Base-by-base conservation (phyloP, 176 grass and related monocot genomes). In the Rhynchospora breviuscula region DNA sequence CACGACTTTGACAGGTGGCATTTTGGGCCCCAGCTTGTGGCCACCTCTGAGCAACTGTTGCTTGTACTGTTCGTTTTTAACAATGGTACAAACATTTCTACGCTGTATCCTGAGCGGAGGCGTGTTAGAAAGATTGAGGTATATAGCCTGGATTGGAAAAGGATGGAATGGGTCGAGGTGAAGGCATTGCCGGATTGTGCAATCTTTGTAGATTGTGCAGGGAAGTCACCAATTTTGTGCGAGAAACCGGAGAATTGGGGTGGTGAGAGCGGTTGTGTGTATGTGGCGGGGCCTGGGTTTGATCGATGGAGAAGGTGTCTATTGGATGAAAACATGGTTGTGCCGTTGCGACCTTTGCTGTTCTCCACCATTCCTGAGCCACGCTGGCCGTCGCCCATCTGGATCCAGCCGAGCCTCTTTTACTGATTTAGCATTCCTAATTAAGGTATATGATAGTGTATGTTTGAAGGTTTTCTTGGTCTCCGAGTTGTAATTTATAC, bases 391-490 rank as follows among this genome's bases (percentile, higher is more conserved):
- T 86, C 61, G 7, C 84, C 84, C 5, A 67, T 80, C 29, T 86
- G 84, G 84, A 59, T 86, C 13, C 52, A 80, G n/a, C 84, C 84
- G n/a, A 80, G 73, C 77, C 44, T 86, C 13, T 80, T 86, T 21
- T 86, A 77, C 64, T 74, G 65, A 80, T 80, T 10, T 21, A 5
- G 8, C 12, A 21, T 21, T 19, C 52, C 47, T 52, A 23, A 9
- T 49, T n/a, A 73, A 73, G 69, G 44, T 73, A 73, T 47, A 47
- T 71, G 40, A 21, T 9, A 21, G 21, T 75, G 47, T 45, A 53
- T 52, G 71, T 75, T 54, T 29, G 3, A 11, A 29, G 5, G 48
- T 76, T 76, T 25, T 29, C 72, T 54, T 53, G 11, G 6, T 26
- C 21, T 15, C 17, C 25, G 5, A 10, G 46, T 26, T 54, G 35